Percentiles rank a stretch among this genome's conserved stretches.
Conservation (phyloP, 306 rosid genomes). For the Echinosophora koreensis region DNA sequence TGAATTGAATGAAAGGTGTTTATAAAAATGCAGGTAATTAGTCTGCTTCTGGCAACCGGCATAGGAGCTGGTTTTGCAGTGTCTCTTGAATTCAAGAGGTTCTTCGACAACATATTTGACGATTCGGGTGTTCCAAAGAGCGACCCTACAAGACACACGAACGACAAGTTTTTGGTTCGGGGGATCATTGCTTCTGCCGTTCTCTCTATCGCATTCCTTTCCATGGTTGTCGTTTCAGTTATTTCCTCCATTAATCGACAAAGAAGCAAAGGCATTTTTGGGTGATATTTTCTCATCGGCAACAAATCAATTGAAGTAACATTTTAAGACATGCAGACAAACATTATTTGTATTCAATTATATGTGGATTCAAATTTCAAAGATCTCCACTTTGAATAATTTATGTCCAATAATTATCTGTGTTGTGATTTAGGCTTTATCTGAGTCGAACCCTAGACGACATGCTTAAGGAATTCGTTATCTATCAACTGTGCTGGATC, state of each 20-base stretch:
- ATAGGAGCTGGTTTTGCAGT: conserved; percentile 63
- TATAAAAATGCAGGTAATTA: conserved; percentile 46
- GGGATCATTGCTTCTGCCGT: conserved; percentile 47
- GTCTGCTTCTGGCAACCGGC: conserved; percentile 56
- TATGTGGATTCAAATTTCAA: background rate
- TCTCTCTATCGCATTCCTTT: conserved; percentile 45
- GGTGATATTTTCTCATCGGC: conserved; percentile 18
- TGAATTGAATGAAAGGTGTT: background rate
- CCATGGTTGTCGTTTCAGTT: conserved; percentile 53
- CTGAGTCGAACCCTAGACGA: no score
- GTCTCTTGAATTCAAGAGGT: conserved; percentile 45
- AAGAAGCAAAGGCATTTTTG: conserved; percentile 40
- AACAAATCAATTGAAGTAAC: background rate
- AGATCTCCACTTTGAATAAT: background rate
- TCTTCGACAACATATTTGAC: background rate
- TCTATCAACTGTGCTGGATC: no score
- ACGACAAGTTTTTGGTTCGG: conserved; percentile 43
- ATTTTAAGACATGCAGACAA: background rate
- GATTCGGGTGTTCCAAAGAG: conserved; percentile 2
- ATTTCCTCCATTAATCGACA: conserved; percentile 54
- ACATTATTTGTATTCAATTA: background rate
- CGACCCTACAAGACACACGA: conserved; percentile 13
- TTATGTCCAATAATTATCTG: no score
- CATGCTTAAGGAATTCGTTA: no score
- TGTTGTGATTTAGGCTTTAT: no score